Evolutionary conservation across 352 stramenopile genomes (phyloP), one percentile per base, ranked within the genome.

Genomic region (Globisporangium camurandrum): DNA sequence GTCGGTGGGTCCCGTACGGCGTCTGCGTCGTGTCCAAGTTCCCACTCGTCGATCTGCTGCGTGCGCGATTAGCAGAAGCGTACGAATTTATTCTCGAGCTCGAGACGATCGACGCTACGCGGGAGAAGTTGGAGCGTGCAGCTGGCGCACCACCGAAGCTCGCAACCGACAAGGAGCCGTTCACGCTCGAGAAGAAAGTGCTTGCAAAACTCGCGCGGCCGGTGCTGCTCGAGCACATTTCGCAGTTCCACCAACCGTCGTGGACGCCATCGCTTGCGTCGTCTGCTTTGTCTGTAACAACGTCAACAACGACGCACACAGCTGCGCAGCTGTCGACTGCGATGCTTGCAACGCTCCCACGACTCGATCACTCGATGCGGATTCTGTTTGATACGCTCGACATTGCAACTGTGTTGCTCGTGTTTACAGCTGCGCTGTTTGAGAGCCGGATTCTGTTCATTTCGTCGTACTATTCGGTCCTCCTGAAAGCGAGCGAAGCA

Each of bases 21-120:
- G 72, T 93, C 10, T 91, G 79, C 33, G 67, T 91, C 28, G 46
- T 86, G 42, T 93, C 83, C n/a, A 88, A 86, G 50, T 91, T 88
- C 46, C 75, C 83, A 12, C 67, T 93, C 22, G 68, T 91, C 6
- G 76, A 88, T 59, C 53, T 89, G 17, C 61, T 93, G n/a, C 83
- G 83, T 28, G 77, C 88, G 39, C 75, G 83, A 4, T 59, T 93
- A 4, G 71, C 77, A 0, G 83, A 93, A 65, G 79, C 78, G 6
- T 93, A 90, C 49, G 79, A 93, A 45, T 82, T 82, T 49, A 78
- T 91, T 48, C 60, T 91, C 19, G 79, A 89, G 54, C 60, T 83
- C 2, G 78, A 92, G 37, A 67, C 60, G 8, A 77, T 83, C 24
- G 61, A 71, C 49, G 55, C 67, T 31, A 51, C 52, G 22, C 40